Conservation (phyloP, 1,284 basidiomycete genomes). For the Rhodotorula glutinis region DNA sequence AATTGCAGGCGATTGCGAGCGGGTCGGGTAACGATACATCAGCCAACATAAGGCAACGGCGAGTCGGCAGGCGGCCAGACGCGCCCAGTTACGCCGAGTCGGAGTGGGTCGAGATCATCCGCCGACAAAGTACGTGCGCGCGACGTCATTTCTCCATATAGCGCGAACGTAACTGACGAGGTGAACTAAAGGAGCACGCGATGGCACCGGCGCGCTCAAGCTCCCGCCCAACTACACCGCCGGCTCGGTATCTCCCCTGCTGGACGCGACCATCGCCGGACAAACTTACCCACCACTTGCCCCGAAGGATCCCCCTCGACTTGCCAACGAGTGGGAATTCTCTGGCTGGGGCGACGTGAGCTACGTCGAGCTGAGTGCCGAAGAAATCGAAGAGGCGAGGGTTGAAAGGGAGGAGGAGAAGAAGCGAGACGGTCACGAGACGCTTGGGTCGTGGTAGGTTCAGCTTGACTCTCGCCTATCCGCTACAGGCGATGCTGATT, state of each 20-base stretch:
- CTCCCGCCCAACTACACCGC: not conserved
- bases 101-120: conserved; percentile 7
- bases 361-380: conserved; percentile 52
- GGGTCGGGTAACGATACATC: not conserved
- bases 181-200: not conserved
- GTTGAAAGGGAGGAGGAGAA: conserved; percentile 47
- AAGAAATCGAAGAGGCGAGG: conserved; percentile 44
- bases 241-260: not conserved
- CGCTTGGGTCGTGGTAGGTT: conserved; percentile 20
- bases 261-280: too few relatives aligned
- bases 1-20: not conserved
- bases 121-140: not conserved
- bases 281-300: not conserved
- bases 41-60: not conserved
- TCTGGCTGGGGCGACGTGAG: conserved; percentile 59
- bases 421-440: conserved; percentile 46
- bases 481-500: not conserved
- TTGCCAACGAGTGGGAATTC: conserved; percentile 11
- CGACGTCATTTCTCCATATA: too few relatives aligned
- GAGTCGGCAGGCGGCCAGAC: not conserved
- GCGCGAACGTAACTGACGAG: not conserved
- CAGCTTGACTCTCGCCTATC: not conserved
- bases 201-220: not conserved
- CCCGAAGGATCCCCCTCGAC: not conserved
- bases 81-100: conserved; percentile 10